Percentiles rank a stretch among this genome's conserved stretches.
These are phyloP conservation scores for Aspergillus latus DNA, from an alignment of 2,329 filamentous ascomycete species.

Conservation along the genomic window DNA sequence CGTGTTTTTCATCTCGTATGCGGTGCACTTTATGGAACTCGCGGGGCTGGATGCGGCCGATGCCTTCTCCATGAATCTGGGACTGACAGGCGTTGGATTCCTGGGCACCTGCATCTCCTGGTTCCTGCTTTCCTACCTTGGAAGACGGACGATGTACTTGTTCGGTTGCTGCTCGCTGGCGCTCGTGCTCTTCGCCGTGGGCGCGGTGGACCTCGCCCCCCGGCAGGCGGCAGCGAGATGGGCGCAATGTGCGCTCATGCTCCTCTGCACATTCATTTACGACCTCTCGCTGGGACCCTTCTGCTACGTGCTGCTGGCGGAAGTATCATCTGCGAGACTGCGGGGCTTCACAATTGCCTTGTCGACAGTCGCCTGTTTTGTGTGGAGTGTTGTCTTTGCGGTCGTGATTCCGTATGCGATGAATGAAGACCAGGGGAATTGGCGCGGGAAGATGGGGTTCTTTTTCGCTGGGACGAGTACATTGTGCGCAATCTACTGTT, in stretches of 20 bases:
- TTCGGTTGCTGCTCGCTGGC: slow-evolving; percentile 36
- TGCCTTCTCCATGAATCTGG: slow-evolving; percentile 39
- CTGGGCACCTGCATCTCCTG: slow-evolving; percentile 45
- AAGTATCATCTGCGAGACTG: slow-evolving; percentile 10
- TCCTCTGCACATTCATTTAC: slow-evolving; percentile 48
- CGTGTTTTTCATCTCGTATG: slow-evolving; percentile 32
- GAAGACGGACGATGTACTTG: slow-evolving; percentile 43
- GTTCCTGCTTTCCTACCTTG: slow-evolving; percentile 39
- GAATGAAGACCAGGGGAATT: slow-evolving; percentile 31
- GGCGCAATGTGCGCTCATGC: slow-evolving; percentile 42
- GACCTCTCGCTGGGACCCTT: background rate
- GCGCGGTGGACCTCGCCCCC: slow-evolving; percentile 41
- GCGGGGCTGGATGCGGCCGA: slow-evolving; percentile 29
- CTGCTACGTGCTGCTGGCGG: slow-evolving; percentile 48
- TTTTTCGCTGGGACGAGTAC: slow-evolving; percentile 29
- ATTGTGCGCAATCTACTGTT: slow-evolving; percentile 31
- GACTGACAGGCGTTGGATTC: slow-evolving; percentile 44
- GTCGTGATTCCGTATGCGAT: slow-evolving; percentile 38
- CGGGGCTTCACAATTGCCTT: background rate
- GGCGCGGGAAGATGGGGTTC: slow-evolving; percentile 34
- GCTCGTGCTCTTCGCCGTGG: slow-evolving; percentile 39
- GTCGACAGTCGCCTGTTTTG: background rate
- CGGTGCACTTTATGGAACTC: slow-evolving; percentile 36
- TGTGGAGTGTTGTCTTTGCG: slow-evolving; percentile 21
- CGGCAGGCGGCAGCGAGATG: slow-evolving; percentile 32